phyloP scores from a whole-genome alignment of 106 monocot genomes.

The Triglochin maritima region DNA sequence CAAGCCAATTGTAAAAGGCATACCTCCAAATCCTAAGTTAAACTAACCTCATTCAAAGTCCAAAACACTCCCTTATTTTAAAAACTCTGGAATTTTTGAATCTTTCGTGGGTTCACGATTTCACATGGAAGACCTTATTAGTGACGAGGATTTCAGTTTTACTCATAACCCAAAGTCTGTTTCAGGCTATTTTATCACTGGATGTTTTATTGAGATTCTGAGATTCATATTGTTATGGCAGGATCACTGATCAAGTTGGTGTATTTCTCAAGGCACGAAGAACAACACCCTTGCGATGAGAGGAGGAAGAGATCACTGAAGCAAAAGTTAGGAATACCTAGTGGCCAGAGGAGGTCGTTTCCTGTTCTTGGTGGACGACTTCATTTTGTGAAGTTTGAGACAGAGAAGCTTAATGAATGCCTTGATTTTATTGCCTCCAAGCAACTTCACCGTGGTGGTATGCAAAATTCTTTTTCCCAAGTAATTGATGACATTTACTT shows the following conservation, averaged over 20 bases:
- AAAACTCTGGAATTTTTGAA: too few relatives aligned
- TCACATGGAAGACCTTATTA: too few relatives aligned
- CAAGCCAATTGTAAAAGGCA: too few relatives aligned
- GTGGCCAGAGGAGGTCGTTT: slow-evolving; percentile 60
- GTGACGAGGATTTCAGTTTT: too few relatives aligned
- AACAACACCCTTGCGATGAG: slow-evolving; percentile 42
- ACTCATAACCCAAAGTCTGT: too few relatives aligned
- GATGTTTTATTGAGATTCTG: too few relatives aligned
- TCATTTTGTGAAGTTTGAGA: slow-evolving; percentile 98
- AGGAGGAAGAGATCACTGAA: slow-evolving; percentile 52
- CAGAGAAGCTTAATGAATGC: slow-evolving; percentile 79
- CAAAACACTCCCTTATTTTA: too few relatives aligned
- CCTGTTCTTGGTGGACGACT: slow-evolving; percentile 93
- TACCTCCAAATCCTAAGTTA: too few relatives aligned
- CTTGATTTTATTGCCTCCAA: slow-evolving; percentile 92
- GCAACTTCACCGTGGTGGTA: slow-evolving; percentile 87
- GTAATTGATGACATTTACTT: too few relatives aligned
- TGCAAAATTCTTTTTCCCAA: not conserved
- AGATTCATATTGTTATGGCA: slow-evolving; percentile 7
- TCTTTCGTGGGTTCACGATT: too few relatives aligned
- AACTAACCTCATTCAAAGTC: too few relatives aligned
- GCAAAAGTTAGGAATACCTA: slow-evolving; percentile 48
- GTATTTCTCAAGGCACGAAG: slow-evolving; percentile 93
- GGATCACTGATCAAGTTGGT: slow-evolving; percentile 97
- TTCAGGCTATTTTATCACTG: too few relatives aligned